A percentile compares a stretch with the other conserved stretches of the same genome.
Conservation (phyloP, 352 stramenopile species). For the Globisporangium cylindrosporum region DNA sequence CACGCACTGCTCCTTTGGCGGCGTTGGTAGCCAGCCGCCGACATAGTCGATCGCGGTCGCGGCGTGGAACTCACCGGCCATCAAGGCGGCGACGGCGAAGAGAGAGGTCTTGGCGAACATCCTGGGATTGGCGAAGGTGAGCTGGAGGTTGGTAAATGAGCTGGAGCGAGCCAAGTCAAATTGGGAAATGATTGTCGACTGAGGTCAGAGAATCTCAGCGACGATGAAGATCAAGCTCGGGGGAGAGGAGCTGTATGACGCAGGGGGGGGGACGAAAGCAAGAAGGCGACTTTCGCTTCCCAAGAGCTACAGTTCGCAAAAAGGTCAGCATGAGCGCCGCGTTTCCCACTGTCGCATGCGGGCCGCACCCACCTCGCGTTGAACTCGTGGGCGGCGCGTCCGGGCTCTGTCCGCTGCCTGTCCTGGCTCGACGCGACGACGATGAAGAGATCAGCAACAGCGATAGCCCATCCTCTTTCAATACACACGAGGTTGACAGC, state of each 20-base stretch:
- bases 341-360: constrained; percentile 5
- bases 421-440: constrained; percentile 4
- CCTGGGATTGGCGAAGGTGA: background rate
- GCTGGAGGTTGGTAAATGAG: constrained; percentile 4
- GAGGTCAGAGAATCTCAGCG: background rate
- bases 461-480: background rate
- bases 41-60: constrained; percentile 49
- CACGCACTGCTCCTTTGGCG: constrained; percentile 55
- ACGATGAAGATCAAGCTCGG: background rate
- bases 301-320: constrained; percentile 7
- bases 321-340: background rate
- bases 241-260: background rate
- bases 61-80: constrained; percentile 16
- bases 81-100: constrained; percentile 13
- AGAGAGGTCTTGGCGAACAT: constrained; percentile 21
- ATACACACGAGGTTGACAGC: background rate
- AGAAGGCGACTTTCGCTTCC: background rate
- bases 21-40: constrained; percentile 50
- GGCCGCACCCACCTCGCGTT: background rate
- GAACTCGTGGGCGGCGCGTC: background rate
- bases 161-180: constrained; percentile 15
- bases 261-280: background rate
- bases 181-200: constrained; percentile 5
- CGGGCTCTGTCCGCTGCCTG: background rate
- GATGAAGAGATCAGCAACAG: background rate